A percentile compares a stretch with the other conserved stretches of the same genome.
Evolutionary conservation across 2,329 filamentous ascomycete species (phyloP).

Genomic region (Venturia aucupariae): DNA sequence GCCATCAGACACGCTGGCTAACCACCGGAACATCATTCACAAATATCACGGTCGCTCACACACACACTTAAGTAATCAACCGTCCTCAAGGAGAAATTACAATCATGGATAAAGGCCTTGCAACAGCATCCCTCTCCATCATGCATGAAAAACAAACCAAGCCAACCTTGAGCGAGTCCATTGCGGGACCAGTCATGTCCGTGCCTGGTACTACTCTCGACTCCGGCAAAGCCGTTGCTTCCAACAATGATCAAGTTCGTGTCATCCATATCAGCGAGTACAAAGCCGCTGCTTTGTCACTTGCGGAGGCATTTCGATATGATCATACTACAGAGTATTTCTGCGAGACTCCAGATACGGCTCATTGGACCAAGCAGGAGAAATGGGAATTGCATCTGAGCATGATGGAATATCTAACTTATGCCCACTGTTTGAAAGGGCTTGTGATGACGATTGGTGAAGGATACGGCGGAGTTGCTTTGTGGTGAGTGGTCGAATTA

Average conservation of each 20-base stretch:
- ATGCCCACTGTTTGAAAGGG: slow-evolving; percentile 65
- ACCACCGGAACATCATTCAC: slow-evolving; percentile 26
- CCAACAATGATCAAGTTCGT: slow-evolving; percentile 36
- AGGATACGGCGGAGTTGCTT: slow-evolving; percentile 66
- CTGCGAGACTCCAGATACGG: slow-evolving; percentile 60
- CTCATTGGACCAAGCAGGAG: slow-evolving; percentile 52
- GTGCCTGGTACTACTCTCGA: background rate
- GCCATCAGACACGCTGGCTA: slow-evolving; percentile 32
- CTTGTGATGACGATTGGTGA: slow-evolving; percentile 65
- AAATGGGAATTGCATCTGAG: slow-evolving; percentile 69
- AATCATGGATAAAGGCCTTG: slow-evolving; percentile 37
- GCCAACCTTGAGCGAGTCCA: slow-evolving; percentile 14
- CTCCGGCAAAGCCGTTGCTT: background rate
- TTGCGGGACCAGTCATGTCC: background rate
- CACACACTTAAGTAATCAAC: slow-evolving; percentile 33
- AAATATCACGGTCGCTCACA: slow-evolving; percentile 40
- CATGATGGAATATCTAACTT: slow-evolving; percentile 68
- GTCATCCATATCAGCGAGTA: slow-evolving; percentile 57
- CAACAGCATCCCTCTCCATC: slow-evolving; percentile 22
- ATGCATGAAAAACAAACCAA: slow-evolving; percentile 20
- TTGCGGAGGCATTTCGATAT: slow-evolving; percentile 68
- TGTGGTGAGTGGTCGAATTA: slow-evolving; percentile 54
- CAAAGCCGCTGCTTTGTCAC: slow-evolving; percentile 59
- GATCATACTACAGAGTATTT: slow-evolving; percentile 70
- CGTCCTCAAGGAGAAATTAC: slow-evolving; percentile 27